These are phyloP conservation scores for Ceratorhiza oryzae-sativae DNA, from an alignment of 1,284 basidiomycete genomes.

Conservation along the genomic window DNA sequence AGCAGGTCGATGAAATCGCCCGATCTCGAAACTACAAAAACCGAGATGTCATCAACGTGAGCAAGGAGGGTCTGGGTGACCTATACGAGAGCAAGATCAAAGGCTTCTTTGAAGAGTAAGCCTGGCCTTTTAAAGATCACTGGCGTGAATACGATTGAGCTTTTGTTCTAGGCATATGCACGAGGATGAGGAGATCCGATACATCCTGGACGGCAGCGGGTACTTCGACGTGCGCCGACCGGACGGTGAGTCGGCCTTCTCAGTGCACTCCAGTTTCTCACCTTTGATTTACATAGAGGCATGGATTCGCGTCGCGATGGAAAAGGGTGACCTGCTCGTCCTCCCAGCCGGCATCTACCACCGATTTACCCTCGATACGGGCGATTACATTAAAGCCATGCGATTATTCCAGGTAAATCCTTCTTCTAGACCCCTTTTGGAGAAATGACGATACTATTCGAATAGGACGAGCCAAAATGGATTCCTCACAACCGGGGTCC, in stretches of 20 bases:
- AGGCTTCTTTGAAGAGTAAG: conserved; percentile 81
- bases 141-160: too few relatives aligned
- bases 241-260: conserved; percentile 34
- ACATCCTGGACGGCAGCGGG: conserved; percentile 79
- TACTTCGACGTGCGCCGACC: conserved; percentile 82
- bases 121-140: too few relatives aligned
- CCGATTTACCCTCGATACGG: conserved; percentile 80
- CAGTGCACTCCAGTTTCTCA: background rate
- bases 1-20: conserved; percentile 67
- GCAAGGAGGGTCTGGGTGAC: conserved; percentile 76
- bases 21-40: conserved; percentile 77
- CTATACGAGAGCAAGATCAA: conserved; percentile 80
- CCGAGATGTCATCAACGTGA: conserved; percentile 75
- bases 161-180: conserved; percentile 73
- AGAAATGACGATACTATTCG: background rate
- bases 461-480: conserved; percentile 88
- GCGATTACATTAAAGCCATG: conserved; percentile 72
- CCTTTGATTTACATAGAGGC: background rate
- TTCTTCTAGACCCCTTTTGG: background rate
- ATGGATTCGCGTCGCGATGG: conserved; percentile 77
- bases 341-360: conserved; percentile 84
- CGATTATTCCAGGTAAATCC: conserved; percentile 73
- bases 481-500: conserved; percentile 70
- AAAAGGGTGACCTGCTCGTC: conserved; percentile 74
- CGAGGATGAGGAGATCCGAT: conserved; percentile 91